Evolutionary conservation across 192 early-diverging fungal species (phyloP), one percentile per base, ranked within the genome.

Genomic region (Coemansia erecta): DNA sequence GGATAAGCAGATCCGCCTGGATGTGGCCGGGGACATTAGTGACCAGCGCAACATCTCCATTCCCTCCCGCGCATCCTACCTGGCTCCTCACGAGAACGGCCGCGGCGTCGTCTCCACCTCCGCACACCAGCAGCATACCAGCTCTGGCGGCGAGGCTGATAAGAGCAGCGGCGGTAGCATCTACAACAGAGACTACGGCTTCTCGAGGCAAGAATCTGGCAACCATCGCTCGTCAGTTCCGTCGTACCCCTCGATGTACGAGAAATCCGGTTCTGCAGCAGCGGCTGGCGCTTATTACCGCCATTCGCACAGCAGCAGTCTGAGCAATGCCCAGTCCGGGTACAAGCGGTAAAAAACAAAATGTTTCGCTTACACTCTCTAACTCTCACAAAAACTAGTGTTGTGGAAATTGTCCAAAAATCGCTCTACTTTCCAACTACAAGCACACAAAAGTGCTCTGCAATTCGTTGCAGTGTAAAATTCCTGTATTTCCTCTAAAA

Each of bases 1-100:
- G 64, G 74, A 77, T 14, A 64, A 57, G 48, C 55, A 64, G 6
- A 37, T 22, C 23, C 39, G 21, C 35, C 28, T 13, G 52, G 46
- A 37, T 37, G 8, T 9, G 8, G 35, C 35, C 10, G 35, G 35
- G 8, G 35, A 37, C 8, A 11, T 37, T 37, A 37, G 35, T 9
- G 35, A 37, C 5, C 35, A 26, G 52, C 41, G 21, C 35, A 22
- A 41, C 35, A 37, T 37, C 35, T 37, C 35, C 35, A 37, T 37
- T 31, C 37, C 49, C 39, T 19, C 26, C 63, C 28, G 31, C 51
- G 8, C 35, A 37, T 26, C 13, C 53, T 50, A 8, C 26, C 59
- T 13, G 43, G 26, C 2, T 44, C 66, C 21, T 55, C 46, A 15
- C 46, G 45, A 17, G 35, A 37, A 9, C 35, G 35, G 35, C 8